Base-by-base conservation (phyloP, 805 yeast genomes). In the Clavispora asparagi region DNA sequence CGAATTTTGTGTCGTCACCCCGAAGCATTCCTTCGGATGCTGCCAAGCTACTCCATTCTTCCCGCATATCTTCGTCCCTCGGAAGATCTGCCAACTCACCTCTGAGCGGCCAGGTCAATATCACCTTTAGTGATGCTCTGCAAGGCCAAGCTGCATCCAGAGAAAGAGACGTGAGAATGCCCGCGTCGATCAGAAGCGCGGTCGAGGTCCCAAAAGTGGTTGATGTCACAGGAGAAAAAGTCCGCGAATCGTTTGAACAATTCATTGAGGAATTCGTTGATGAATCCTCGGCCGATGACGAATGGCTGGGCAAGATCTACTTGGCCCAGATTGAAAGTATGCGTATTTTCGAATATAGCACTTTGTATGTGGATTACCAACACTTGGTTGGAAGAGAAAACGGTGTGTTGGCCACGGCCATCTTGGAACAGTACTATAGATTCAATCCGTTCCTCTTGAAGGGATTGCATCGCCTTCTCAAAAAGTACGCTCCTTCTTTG, bases 211-310 rank as follows among this genome's bases (percentile, higher is more conserved):
- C 95, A 26, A 88, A 86, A 61, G 96, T 94, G 26, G 80, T 80
- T 26, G 99, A 94, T 69, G 81, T 82, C 40, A 89, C 97, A 3
- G 97, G 96, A 48, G 97, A 91, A 62, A 88, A 88, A 56, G 97
- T 94, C 14, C 79, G 92, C 39, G 96, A 89, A 64, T 82, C 91
- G 13, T 92, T 94, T 63, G 96, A 91, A 63, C 80, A 77, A 53
- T 92, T 92, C 59, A 67, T 92, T 46, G 86, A 82, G 59, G 85
- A 79, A 29, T 92, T 73, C 59, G 68, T 69, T 4, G 78, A 78
- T 39, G 53, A 53, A 11, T 70, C 65, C 7, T 62, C 69, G 17
- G 62, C 62, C 14, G 68, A 62, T 19, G 58, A 58, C 17, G 65
- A 62, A 54, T 76, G 69, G 64, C 70, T 67, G 39, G 87, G 87